These are phyloP conservation scores for Eucalyptus leucophloia DNA, from an alignment of 345 rosid genomes.

Conservation along the genomic window DNA sequence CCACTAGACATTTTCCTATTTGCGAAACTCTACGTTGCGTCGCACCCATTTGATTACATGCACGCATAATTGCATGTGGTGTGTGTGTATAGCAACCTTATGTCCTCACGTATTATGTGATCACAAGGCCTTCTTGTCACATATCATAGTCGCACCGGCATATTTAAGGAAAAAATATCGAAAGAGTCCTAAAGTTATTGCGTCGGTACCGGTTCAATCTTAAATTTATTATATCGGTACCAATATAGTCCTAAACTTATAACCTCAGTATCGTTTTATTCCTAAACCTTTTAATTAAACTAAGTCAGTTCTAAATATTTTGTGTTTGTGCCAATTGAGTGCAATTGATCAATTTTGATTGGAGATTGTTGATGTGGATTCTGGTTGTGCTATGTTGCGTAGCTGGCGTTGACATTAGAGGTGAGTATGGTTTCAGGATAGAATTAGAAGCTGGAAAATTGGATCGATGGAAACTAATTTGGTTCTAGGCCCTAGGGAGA, in stretches of 20 bases:
- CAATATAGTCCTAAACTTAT: too few relatives aligned
- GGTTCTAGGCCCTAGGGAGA: neutral
- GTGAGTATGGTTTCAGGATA: neutral
- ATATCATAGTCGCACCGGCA: neutral
- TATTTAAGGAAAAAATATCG: neutral
- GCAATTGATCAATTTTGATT: too few relatives aligned
- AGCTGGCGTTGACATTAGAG: too few relatives aligned
- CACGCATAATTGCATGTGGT: neutral
- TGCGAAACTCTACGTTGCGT: neutral
- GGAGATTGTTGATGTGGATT: neutral
- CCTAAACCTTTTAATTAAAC: too few relatives aligned
- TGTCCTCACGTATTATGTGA: neutral
- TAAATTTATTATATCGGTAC: too few relatives aligned
- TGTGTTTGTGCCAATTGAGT: neutral
- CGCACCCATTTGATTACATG: neutral
- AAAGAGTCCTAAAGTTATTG: neutral
- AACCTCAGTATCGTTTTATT: too few relatives aligned
- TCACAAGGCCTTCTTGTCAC: neutral
- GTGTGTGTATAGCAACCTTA: neutral
- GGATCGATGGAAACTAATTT: neutral
- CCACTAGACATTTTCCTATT: neutral
- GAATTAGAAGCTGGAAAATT: neutral
- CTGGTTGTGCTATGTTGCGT: neutral
- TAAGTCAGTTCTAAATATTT: neutral
- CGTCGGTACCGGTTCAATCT: accelerated